Percentiles rank a stretch among this genome's conserved stretches.
Conservation (phyloP, 768 basidiomycete genomes). For the Termitomyces eurrhizus region DNA sequence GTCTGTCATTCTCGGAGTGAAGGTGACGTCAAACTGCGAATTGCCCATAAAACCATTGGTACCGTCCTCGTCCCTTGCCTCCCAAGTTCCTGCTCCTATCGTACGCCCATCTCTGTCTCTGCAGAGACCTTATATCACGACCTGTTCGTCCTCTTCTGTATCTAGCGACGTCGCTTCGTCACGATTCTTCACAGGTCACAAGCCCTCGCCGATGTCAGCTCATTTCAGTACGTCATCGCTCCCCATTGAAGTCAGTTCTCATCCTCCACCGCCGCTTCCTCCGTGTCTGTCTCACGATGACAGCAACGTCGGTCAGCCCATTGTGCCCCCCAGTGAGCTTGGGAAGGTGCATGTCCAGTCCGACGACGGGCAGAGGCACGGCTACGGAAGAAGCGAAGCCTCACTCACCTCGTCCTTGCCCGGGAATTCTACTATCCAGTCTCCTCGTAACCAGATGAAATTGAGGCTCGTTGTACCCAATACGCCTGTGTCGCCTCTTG, state of each 20-base stretch:
- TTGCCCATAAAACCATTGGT: background rate
- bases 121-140: slow-evolving; percentile 40
- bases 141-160: slow-evolving; percentile 58
- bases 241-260: slow-evolving; percentile 26
- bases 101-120: slow-evolving; percentile 2
- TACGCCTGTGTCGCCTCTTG: background rate
- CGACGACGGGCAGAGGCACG: slow-evolving; percentile 3
- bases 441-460: slow-evolving; percentile 2
- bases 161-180: slow-evolving; percentile 55
- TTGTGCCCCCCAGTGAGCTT: slow-evolving; percentile 56
- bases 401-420: too few species aligned
- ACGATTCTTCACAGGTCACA: slow-evolving; percentile 38
- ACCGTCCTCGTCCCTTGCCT: slow-evolving; percentile 3
- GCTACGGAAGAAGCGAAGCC: background rate
- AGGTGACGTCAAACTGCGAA: background rate
- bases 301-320: slow-evolving; percentile 35
- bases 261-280: slow-evolving; percentile 39
- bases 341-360: slow-evolving; percentile 28
- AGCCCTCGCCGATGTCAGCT: slow-evolving; percentile 30
- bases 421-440: background rate
- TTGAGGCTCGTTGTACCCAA: slow-evolving; percentile 7
- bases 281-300: slow-evolving; percentile 11
- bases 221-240: slow-evolving; percentile 58
- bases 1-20: slow-evolving; percentile 10
- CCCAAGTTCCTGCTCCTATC: background rate